A percentile compares a stretch with the other conserved stretches of the same genome.
These are phyloP conservation scores for Colletotrichum kahawae DNA, from an alignment of 2,329 filamentous ascomycete species.

Conservation along the genomic window DNA sequence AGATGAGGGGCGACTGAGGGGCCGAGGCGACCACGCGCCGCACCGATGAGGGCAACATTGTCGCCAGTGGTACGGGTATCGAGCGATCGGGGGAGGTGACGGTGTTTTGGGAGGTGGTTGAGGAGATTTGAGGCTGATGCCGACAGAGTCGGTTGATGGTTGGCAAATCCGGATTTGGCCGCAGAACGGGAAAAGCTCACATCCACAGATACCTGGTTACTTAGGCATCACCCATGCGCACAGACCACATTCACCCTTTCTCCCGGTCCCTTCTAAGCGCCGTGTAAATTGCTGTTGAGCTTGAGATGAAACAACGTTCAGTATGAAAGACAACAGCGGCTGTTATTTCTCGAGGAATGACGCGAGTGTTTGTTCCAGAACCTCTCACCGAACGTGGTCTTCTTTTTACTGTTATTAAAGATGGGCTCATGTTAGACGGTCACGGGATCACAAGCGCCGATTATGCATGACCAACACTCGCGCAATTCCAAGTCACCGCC, in stretches of 20 bases:
- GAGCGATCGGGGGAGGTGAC: neutral
- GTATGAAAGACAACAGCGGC: neutral
- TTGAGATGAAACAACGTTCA: constrained; percentile 7
- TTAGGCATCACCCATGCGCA: constrained; percentile 8
- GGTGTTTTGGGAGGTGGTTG: neutral
- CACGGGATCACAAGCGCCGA: constrained; percentile 8
- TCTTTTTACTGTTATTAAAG: neutral
- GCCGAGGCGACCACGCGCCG: constrained; percentile 57
- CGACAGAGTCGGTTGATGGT: constrained; percentile 35
- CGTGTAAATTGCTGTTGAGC: neutral
- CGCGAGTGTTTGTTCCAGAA: neutral
- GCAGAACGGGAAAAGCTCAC: constrained; percentile 39
- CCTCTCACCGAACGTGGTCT: neutral
- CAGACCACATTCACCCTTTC: neutral
- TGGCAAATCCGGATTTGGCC: constrained; percentile 40
- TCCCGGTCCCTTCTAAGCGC: neutral
- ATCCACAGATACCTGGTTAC: constrained; percentile 16
- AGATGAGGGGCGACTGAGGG: constrained; percentile 49
- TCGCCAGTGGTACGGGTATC: constrained; percentile 27
- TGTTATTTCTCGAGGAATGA: neutral
- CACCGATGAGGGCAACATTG: constrained; percentile 58
- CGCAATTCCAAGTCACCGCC: constrained; percentile 6
- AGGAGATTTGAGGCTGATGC: constrained; percentile 24
- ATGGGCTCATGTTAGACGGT: neutral
- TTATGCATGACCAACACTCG: constrained; percentile 4